These are phyloP conservation scores for Dunaliella primolecta DNA, from an alignment of 139 green algal species.

Conservation along the genomic window DNA sequence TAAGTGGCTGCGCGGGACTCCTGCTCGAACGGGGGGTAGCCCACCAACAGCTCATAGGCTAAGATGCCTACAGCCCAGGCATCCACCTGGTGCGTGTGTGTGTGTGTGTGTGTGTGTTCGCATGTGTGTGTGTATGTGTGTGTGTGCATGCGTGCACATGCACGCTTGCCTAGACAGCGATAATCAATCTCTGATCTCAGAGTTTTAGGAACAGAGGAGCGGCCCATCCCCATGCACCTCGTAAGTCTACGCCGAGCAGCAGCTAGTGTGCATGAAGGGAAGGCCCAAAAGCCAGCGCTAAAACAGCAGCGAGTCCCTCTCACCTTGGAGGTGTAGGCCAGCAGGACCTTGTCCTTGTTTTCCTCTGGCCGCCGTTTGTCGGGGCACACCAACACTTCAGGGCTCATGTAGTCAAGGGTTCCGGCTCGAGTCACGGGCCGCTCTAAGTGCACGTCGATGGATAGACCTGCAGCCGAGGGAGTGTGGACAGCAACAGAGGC, in stretches of 20 bases:
- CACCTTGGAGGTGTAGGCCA: slow-evolving; percentile 62
- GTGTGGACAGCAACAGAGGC: too few relatives aligned
- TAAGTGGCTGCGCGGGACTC: slow-evolving; percentile 56
- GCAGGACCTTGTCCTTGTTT: slow-evolving; percentile 59
- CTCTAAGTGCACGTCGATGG: slow-evolving; percentile 47
- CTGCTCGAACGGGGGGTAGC: slow-evolving; percentile 57
- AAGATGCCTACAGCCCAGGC: slow-evolving; percentile 54
- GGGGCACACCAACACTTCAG: slow-evolving; percentile 55
- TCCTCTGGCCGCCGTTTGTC: slow-evolving; percentile 58
- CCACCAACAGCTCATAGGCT: slow-evolving; percentile 55
- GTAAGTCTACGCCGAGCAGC: too few relatives aligned
- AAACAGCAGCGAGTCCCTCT: too few relatives aligned
- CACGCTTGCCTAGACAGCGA: too few relatives aligned
- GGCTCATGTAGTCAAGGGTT: slow-evolving; percentile 21
- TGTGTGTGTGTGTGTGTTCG: background rate
- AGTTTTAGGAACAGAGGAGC: too few relatives aligned
- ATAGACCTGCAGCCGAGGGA: too few relatives aligned
- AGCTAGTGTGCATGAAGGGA: too few relatives aligned
- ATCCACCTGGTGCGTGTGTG: slow-evolving; percentile 32
- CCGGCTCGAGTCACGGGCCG: slow-evolving; percentile 53
- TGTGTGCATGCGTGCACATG: background rate
- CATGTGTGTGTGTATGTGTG: background rate
- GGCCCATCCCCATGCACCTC: too few relatives aligned
- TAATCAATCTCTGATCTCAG: too few relatives aligned
- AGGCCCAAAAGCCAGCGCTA: too few relatives aligned